Evolutionary conservation across 208 protist genomes (phyloP).

Genomic region (Crithidia thermophila): DNA sequence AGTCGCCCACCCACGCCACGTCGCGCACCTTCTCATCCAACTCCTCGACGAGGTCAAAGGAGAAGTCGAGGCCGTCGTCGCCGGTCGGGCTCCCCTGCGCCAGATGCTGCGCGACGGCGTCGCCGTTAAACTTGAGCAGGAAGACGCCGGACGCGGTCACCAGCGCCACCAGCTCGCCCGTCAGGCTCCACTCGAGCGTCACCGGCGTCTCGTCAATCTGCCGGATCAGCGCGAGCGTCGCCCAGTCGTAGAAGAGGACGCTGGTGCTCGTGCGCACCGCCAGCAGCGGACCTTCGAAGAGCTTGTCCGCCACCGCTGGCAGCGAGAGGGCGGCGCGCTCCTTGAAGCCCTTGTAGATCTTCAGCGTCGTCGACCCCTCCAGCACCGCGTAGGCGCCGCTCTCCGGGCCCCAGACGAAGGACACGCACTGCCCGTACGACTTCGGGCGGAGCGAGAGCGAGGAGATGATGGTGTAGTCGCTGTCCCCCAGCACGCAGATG

Average conservation of each 20-base stretch:
- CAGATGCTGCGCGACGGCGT: constrained; percentile 75
- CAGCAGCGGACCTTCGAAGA: constrained; percentile 93
- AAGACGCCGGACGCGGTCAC: constrained; percentile 92
- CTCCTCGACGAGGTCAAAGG: constrained; percentile 96
- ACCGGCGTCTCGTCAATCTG: constrained; percentile 95
- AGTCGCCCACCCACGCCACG: constrained; percentile 97
- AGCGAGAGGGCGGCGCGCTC: constrained; percentile 89
- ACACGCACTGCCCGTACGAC: constrained; percentile 95
- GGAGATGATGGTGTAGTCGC: constrained; percentile 99
- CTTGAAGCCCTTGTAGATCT: constrained; percentile 96
- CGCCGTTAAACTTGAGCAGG: constrained; percentile 95
- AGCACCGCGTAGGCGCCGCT: constrained; percentile 94
- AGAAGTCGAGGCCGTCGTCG: constrained; percentile 96
- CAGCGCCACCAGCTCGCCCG: constrained; percentile 90
- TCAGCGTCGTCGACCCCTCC: constrained; percentile 88
- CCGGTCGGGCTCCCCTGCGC: constrained; percentile 51
- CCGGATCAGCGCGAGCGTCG: constrained; percentile 86
- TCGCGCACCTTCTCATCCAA: constrained; percentile 92
- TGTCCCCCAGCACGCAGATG: constrained; percentile 94
- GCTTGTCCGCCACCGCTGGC: constrained; percentile 44
- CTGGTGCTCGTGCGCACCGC: constrained; percentile 73
- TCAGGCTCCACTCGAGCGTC: constrained; percentile 93
- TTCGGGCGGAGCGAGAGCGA: constrained; percentile 96
- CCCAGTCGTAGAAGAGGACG: constrained; percentile 98
- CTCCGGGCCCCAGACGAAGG: constrained; percentile 96